Conservation (phyloP, 768 basidiomycete species). For the Mycena pura region DNA sequence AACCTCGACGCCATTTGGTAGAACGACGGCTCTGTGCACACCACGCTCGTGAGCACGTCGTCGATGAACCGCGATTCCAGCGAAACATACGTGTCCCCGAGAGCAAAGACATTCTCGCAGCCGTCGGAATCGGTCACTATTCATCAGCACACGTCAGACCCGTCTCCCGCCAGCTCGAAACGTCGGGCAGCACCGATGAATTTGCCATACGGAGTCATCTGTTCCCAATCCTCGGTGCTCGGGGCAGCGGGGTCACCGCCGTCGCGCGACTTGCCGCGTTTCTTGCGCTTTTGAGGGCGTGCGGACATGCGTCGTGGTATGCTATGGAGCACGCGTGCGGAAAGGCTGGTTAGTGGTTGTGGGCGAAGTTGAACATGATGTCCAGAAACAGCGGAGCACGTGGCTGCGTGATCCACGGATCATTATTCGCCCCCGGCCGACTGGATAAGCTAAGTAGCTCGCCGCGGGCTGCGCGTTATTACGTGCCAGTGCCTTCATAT, state of each 20-base stretch:
- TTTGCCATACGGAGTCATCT: not conserved
- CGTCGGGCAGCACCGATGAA: not conserved
- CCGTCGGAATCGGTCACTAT: constrained; percentile 14
- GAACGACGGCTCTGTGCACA: constrained; percentile 5
- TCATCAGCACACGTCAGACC: not conserved
- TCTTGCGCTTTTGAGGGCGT: not conserved
- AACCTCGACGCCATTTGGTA: not conserved
- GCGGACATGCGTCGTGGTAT: no score
- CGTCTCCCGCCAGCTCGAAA: no score
- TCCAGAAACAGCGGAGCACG: no score
- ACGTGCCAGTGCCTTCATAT: no score
- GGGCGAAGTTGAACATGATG: no score
- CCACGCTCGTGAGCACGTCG: not conserved
- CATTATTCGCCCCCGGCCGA: no score
- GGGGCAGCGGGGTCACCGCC: constrained; percentile 1
- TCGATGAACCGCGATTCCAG: not conserved
- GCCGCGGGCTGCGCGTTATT: no score
- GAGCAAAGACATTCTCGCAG: not conserved
- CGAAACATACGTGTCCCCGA: constrained; percentile 12
- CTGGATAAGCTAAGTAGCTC: no score
- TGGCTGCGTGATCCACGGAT: no score
- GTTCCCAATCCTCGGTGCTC: constrained; percentile 1
- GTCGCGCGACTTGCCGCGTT: not conserved
- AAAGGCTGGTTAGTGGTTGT: no score
- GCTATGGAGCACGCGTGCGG: no score